Base-by-base conservation (phyloP, 495 filamentous ascomycete species). In the Trichoderma orchidacearum region DNA sequence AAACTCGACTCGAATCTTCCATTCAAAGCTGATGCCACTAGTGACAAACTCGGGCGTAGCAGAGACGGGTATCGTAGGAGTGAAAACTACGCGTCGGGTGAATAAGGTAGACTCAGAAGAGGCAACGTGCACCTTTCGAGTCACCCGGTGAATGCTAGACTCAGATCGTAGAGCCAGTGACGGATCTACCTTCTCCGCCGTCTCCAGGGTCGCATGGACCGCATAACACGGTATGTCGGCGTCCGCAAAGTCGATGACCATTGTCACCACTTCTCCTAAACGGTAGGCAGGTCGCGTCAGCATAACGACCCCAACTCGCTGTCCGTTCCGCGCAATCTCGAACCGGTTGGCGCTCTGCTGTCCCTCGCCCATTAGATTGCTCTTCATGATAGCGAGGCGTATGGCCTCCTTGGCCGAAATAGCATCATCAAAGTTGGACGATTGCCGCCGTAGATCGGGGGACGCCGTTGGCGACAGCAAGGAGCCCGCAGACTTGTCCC, bases 281-380 rank as follows among this genome's bases (percentile, higher is more conserved):
- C 90, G 81, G 72, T 95, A 95, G 0, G 92, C 84, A 0, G 94
- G 87, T n/a, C 94, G 83, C 21, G 90, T 85, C 28, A 98, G 80
- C 61, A 87, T 89, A 48, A 97, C 79, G 3, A 90, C 86, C 7
- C 87, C 93, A 30, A 98, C 90, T 25, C 85, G 85, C 52, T 80
- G 76, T 30, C 90, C 89, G 64, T 89, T 87, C 7, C 94, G 86
- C 5, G 92, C 87, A 63, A 98, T 97, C 64, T 95, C 90, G 69
- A 97, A 98, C 30, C 89, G 82, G 67, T 91, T 96, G 27, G 85
- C 77, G 62, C 84, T 86, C 57, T 84, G 83, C 7, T 81, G 79
- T 17, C 72, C 69, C 51, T 79, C 75, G 2, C 70, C 68, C 0
- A 80, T 70, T 51, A 82, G 67, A 62, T 93, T 95, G 57, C 86